Evolutionary conservation across 2,329 filamentous ascomycete species (phyloP), one percentile per base, ranked within the genome.

Genomic region (Rosellinia necatrix): DNA sequence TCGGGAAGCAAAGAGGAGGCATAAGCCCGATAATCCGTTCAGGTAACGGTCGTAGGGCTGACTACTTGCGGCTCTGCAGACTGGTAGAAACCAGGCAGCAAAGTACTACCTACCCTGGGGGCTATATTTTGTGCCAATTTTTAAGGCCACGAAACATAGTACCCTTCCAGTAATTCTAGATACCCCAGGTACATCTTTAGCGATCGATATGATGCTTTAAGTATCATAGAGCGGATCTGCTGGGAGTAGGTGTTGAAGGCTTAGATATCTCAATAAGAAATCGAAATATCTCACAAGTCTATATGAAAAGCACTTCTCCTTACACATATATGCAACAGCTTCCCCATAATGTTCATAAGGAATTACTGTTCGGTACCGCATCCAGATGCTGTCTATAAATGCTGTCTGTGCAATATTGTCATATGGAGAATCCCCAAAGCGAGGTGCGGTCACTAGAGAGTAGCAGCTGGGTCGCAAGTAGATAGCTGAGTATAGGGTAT

Each of bases 1-100:
- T 53, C 43, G n/a, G 60, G 57, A 44, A 66, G 56, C 41, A 60
- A 58, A 44, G 58, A 67, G 13, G 46, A 55, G 15, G 49, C 10
- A 13, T 61, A 35, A 44, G 5, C 9, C 32, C 27, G 9, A 13
- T 2, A 17, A 32, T 43, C 10, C 1, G 13, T 27, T 27, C 12
- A 19, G 25, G 7, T 27, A 19, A 40, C 10, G n/a, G 12, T 15
- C 37, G 6, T 32, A 30, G 12, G 9, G 9, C 13, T 27, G 4
- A 15, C 22, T 40, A 34, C n/a, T 9, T 5, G 19, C n/a, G 8
- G 24, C 43, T 25, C 34, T 15, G 8, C 29, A n/a, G 25, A 38
- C 13, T 24, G 2, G 17, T 40, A 41, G 10, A 40, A 24, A n/a
- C 15, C 7, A 3, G 25, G n/a, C 2, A 15, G 29, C 21, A 17